Evolutionary conservation across 2,329 filamentous ascomycete species (phyloP), one percentile per base, ranked within the genome.

Genomic region (Zymoseptoria pseudotritici): DNA sequence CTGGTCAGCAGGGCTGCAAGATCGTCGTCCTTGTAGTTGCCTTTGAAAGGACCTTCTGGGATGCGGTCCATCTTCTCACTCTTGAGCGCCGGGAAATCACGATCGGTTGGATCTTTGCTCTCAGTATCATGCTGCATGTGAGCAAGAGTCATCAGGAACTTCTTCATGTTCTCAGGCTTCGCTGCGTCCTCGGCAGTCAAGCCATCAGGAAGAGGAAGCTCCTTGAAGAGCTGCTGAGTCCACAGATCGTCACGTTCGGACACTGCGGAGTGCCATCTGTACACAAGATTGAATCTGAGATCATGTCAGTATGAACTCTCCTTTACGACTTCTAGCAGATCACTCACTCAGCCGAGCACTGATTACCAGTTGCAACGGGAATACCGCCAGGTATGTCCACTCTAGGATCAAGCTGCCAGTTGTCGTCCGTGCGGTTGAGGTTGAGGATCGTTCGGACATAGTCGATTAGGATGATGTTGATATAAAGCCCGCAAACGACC

Each of bases 11-110:
- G 77, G 1, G 76, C 73, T 1, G 80, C 82, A 13, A 87, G 74
- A n/a, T 85, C 79, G 36, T 81, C 79, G 58, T 87, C 83, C 46
- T 79, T 74, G 66, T 84, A 86, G 0, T 66, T 78, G 0, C 83
- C 83, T 60, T 84, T 75, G 9, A 71, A 65, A 11, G 70, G 70
- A 10, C 70, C 70, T 9, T 71, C 64, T 50, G 63, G 63, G 50
- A 67, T 63, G 19, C 71, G 69, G n/a, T 66, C 50, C 51, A 72
- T 61, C 20, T 53, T 69, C 60, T 75, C 67, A 2, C 63, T 50
- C 54, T 72, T 63, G 17, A 75, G 64, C 13, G 67, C 69, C 42
- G 70, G 71, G 57, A 73, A 76, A 22, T 66, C 63, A 19, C 74
- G 67, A 53, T 73, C 56, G 17, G 64, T 58, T 1, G 74, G 74